Percentiles rank a stretch among this genome's conserved stretches.
phyloP scores from a whole-genome alignment of 176 grass and related monocot species.

The Bonia amplexicaulis region DNA sequence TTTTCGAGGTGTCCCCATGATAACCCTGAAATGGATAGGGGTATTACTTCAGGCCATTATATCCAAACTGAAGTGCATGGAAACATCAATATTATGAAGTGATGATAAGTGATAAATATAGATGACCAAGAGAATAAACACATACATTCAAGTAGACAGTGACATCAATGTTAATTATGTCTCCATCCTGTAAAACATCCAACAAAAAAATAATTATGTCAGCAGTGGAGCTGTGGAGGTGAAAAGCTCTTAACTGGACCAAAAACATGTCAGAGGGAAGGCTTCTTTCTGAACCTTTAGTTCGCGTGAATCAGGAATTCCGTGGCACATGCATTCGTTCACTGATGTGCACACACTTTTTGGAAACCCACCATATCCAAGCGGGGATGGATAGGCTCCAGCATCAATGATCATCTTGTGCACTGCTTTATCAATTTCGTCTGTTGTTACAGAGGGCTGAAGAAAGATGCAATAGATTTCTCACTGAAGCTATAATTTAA shows the following conservation, averaged over 20 bases:
- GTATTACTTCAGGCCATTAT: constrained; percentile 3
- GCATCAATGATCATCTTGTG: constrained; percentile 95
- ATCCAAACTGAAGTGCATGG: not conserved
- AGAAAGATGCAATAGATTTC: constrained; percentile 56
- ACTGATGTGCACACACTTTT: constrained; percentile 97
- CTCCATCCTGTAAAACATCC: constrained; percentile 75
- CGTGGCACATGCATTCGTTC: constrained; percentile 98
- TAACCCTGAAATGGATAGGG: constrained; percentile 58
- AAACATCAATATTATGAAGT: not conserved
- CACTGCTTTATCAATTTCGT: constrained; percentile 99
- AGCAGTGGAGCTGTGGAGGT: not conserved
- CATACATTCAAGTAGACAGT: constrained; percentile 97
- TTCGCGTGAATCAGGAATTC: constrained; percentile 88
- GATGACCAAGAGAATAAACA: not conserved
- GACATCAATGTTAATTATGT: constrained; percentile 95
- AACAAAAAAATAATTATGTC: not conserved
- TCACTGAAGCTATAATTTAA: constrained; percentile 39
- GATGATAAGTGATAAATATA: not conserved
- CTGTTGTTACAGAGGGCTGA: constrained; percentile 95
- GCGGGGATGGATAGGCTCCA: constrained; percentile 94
- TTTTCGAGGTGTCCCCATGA: constrained; percentile 93
- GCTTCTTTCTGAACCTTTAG: constrained; percentile 54
- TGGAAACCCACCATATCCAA: constrained; percentile 90
- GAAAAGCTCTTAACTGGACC: not conserved
- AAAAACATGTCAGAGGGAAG: constrained; percentile 1